Evolutionary conservation across 192 early-diverging fungal species (phyloP).

Genomic region (Ramicandelaber brevisporus): DNA sequence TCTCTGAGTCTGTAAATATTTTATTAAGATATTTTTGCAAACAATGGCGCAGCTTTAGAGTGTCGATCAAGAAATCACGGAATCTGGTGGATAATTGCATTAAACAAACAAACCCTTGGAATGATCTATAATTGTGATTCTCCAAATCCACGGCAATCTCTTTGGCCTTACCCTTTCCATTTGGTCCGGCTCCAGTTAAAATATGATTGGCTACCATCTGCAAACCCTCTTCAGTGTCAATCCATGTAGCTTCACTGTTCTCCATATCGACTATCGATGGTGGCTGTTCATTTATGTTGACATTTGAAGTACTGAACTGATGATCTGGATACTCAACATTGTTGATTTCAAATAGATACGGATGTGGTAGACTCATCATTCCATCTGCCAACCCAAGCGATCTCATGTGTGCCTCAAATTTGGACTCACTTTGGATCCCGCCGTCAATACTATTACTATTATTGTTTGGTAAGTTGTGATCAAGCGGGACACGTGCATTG

Average conservation of each 20-base stretch:
- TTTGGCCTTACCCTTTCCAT: constrained; percentile 13
- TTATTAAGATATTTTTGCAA: constrained; percentile 49
- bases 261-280: constrained; percentile 25
- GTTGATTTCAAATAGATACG: too few relatives aligned
- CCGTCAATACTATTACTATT: background rate
- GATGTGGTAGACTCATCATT: too few relatives aligned
- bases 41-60: constrained; percentile 45
- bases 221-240: constrained; percentile 55
- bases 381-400: constrained; percentile 8
- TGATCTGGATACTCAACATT: constrained; percentile 68
- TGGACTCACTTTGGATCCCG: constrained; percentile 3
- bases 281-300: constrained; percentile 26
- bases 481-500: constrained; percentile 53
- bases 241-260: constrained; percentile 46
- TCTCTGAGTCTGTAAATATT: constrained; percentile 61
- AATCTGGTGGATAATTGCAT: constrained; percentile 76
- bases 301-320: constrained; percentile 41
- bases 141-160: constrained; percentile 91
- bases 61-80: constrained; percentile 77
- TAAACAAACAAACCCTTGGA: constrained; percentile 83
- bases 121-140: constrained; percentile 88
- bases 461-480: constrained; percentile 19
- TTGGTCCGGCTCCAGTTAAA: too few relatives aligned
- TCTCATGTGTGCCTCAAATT: constrained; percentile 10
- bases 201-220: constrained; percentile 32